Percentiles rank a stretch among this genome's conserved stretches.
Conservation (phyloP, 345 rosid genomes). For the Eutrema heterophyllum region DNA sequence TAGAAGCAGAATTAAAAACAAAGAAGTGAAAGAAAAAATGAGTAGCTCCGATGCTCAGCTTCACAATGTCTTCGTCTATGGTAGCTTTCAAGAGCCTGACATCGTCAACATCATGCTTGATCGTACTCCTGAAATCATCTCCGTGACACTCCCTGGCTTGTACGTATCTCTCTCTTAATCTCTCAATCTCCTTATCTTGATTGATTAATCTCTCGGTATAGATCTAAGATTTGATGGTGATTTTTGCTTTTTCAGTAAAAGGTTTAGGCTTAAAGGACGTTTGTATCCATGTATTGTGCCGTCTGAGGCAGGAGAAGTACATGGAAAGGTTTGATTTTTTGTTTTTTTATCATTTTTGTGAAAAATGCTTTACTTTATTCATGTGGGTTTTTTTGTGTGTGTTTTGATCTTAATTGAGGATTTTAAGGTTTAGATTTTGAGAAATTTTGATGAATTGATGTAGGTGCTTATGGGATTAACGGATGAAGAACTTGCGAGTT, state of each 20-base stretch:
- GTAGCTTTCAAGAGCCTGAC: slow-evolving; percentile 76
- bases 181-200: not conserved
- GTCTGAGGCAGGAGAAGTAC: slow-evolving; percentile 39
- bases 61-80: slow-evolving; percentile 76
- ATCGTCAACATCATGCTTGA: slow-evolving; percentile 53
- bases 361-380: no score
- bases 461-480: slow-evolving; percentile 69
- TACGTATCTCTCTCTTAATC: slow-evolving; percentile 10
- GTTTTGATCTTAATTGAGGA: not conserved
- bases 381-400: no score
- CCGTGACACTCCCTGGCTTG: slow-evolving; percentile 71
- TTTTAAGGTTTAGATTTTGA: not conserved
- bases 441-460: not conserved
- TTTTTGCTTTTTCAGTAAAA: slow-evolving; percentile 44
- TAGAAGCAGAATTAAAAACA: not conserved
- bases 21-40: not conserved
- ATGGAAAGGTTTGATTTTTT: slow-evolving; percentile 49
- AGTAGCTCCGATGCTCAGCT: not conserved
- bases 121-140: slow-evolving; percentile 49
- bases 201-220: not conserved
- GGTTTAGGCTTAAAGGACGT: slow-evolving; percentile 81
- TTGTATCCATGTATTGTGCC: slow-evolving; percentile 92
- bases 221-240: not conserved
- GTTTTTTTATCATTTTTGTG: not conserved
- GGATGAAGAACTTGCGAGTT: slow-evolving; percentile 44